Percentiles rank a stretch among this genome's conserved stretches.
phyloP scores from a whole-genome alignment of 2,329 filamentous ascomycete genomes.

The Neophaeococcomyces mojaviensis region DNA sequence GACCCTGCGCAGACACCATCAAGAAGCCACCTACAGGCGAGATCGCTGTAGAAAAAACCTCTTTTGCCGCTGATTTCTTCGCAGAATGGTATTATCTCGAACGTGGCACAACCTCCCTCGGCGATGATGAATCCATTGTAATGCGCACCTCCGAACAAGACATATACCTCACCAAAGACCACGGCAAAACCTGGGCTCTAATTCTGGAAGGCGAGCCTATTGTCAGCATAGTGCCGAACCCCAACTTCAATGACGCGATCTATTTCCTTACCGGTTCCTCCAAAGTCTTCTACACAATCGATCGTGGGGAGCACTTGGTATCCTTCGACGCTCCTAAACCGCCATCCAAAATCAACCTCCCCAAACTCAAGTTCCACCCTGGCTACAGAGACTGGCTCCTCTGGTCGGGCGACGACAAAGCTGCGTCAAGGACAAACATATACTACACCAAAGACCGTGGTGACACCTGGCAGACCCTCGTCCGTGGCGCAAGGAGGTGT shows the following conservation, averaged over 20 bases:
- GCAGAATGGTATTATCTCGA: conserved; percentile 68
- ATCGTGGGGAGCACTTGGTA: conserved; percentile 68
- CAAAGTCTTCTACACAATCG: conserved; percentile 69
- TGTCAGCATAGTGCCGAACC: conserved; percentile 65
- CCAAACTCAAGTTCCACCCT: conserved; percentile 72
- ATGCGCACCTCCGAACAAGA: conserved; percentile 52
- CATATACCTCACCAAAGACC: conserved; percentile 70
- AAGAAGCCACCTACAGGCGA: conserved; percentile 55
- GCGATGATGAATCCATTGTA: conserved; percentile 65
- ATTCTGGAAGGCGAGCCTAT: conserved; percentile 65
- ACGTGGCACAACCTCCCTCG: conserved; percentile 56
- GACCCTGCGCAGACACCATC: conserved; percentile 62
- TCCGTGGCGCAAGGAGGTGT: conserved; percentile 70
- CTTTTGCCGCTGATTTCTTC: conserved; percentile 55
- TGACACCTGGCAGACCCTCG: conserved; percentile 65
- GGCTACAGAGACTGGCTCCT: conserved; percentile 83
- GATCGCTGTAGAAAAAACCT: conserved; percentile 52
- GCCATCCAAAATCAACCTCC: conserved; percentile 41
- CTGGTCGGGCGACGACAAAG: conserved; percentile 65
- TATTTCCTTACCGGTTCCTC: conserved; percentile 71
- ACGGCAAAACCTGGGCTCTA: conserved; percentile 77
- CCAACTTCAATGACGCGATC: conserved; percentile 73
- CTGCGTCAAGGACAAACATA: conserved; percentile 63
- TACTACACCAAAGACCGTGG: conserved; percentile 75
- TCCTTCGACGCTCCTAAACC: conserved; percentile 63